A percentile compares a stretch with the other conserved stretches of the same genome.
phyloP scores from a whole-genome alignment of 2,329 filamentous ascomycete species.

The Epichloe coenophiala region DNA sequence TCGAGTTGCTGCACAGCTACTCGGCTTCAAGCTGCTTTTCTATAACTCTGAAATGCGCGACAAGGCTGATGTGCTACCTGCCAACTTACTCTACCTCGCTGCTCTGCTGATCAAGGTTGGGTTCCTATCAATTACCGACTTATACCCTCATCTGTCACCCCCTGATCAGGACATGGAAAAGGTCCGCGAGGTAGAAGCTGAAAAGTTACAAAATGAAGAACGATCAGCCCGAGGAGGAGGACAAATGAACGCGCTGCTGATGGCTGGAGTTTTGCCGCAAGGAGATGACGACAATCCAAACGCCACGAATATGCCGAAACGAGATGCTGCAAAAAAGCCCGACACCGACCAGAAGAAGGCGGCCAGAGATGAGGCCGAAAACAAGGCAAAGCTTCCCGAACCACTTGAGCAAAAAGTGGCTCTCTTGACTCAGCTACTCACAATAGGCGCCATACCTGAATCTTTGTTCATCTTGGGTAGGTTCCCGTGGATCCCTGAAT shows the following conservation, averaged over 20 bases:
- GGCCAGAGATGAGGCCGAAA: conserved; percentile 28
- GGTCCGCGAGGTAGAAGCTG: conserved; percentile 54
- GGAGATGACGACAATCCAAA: conserved; percentile 55
- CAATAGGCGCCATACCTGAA: conserved; percentile 86
- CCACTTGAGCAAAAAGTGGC: conserved; percentile 79
- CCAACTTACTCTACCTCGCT: conserved; percentile 84
- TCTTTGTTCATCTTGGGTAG: conserved; percentile 82
- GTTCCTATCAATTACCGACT: conserved; percentile 81
- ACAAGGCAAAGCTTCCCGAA: conserved; percentile 46
- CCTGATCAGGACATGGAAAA: conserved; percentile 69
- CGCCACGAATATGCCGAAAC: conserved; percentile 26
- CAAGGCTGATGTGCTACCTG: conserved; percentile 64
- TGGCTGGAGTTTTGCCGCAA: conserved; percentile 65
- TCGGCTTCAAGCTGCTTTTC: conserved; percentile 94
- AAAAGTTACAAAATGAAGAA: conserved; percentile 70
- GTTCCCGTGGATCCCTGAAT: conserved; percentile 84
- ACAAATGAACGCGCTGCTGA: conserved; percentile 68
- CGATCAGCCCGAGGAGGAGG: conserved; percentile 56
- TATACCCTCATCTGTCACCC: conserved; percentile 89
- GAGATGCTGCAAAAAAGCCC: conserved; percentile 39
- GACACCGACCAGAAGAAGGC: conserved; percentile 38
- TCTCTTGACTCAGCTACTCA: conserved; percentile 71
- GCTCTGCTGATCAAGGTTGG: conserved; percentile 93
- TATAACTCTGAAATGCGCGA: conserved; percentile 73
- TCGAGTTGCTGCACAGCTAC: conserved; percentile 78